phyloP scores from a whole-genome alignment of 2,329 filamentous ascomycete species.

The Massarina eburnea region DNA sequence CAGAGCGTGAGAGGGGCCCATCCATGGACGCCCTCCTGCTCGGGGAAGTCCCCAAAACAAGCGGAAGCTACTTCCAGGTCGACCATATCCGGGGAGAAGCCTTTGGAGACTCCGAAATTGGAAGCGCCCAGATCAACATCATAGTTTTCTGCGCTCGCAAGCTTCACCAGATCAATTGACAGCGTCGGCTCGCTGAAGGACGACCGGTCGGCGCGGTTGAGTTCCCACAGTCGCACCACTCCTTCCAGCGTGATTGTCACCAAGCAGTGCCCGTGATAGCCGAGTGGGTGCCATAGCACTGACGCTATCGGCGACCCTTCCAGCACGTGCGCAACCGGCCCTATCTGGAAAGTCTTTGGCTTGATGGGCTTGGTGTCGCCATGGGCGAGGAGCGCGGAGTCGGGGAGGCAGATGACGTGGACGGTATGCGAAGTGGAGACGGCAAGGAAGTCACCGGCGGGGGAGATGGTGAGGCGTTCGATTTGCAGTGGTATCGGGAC shows the following conservation, averaged over 20 bases:
- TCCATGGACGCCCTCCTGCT: slow-evolving; percentile 58
- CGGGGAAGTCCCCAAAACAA: slow-evolving; percentile 75
- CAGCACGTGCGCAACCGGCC: slow-evolving; percentile 87
- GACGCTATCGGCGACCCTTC: slow-evolving; percentile 79
- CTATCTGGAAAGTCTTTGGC: slow-evolving; percentile 86
- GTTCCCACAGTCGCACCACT: slow-evolving; percentile 85
- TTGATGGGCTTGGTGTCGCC: slow-evolving; percentile 70
- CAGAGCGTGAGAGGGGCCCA: slow-evolving; percentile 98
- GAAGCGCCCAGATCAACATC: slow-evolving; percentile 84
- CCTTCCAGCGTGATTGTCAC: slow-evolving; percentile 89
- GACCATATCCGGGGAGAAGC: slow-evolving; percentile 83
- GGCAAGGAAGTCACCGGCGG: slow-evolving; percentile 77
- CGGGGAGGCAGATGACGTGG: slow-evolving; percentile 83
- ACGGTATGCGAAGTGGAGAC: slow-evolving; percentile 86
- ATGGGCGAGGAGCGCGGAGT: slow-evolving; percentile 72
- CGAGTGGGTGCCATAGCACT: slow-evolving; percentile 89
- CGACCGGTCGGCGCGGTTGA: slow-evolving; percentile 80
- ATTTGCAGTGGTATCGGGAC: slow-evolving; percentile 80
- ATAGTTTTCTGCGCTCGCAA: slow-evolving; percentile 78
- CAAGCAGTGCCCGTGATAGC: slow-evolving; percentile 76
- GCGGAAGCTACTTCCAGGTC: slow-evolving; percentile 94
- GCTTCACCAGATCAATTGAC: slow-evolving; percentile 83
- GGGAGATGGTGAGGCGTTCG: slow-evolving; percentile 81
- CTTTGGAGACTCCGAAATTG: slow-evolving; percentile 70
- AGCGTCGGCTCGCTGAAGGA: slow-evolving; percentile 83